phyloP scores from a whole-genome alignment of 2,329 filamentous ascomycete species.

The Scytalidium sp. region DNA sequence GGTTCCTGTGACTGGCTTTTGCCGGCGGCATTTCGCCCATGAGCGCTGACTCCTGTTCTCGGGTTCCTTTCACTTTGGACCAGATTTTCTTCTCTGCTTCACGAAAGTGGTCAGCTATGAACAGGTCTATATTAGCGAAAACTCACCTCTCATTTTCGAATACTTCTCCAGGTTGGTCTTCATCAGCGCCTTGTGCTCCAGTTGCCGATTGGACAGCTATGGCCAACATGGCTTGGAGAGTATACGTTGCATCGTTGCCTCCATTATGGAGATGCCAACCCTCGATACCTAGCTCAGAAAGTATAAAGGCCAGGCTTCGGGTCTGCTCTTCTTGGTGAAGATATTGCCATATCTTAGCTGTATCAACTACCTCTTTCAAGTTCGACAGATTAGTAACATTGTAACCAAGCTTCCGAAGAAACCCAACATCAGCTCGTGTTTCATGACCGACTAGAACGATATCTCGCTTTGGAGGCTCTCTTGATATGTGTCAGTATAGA shows the following conservation, averaged over 20 bases:
- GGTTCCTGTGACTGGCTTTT: neutral
- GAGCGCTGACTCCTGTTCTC: no score
- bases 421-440: constrained; percentile 62
- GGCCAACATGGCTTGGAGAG: constrained; percentile 68
- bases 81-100: no score
- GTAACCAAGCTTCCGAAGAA: constrained; percentile 64
- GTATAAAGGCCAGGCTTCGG: constrained; percentile 56
- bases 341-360: constrained; percentile 65
- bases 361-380: constrained; percentile 69
- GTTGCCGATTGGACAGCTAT: constrained; percentile 41
- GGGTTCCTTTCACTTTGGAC: no score
- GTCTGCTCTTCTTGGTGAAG: constrained; percentile 51
- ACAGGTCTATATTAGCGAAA: no score
- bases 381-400: constrained; percentile 50
- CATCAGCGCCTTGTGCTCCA: neutral
- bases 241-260: constrained; percentile 82
- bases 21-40: neutral
- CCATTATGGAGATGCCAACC: constrained; percentile 77
- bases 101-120: no score
- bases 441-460: constrained; percentile 82
- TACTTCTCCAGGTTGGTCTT: neutral
- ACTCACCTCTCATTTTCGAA: no score
- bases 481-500: neutral
- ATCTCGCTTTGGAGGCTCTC: constrained; percentile 38
- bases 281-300: constrained; percentile 61